phyloP scores from a whole-genome alignment of 306 rosid species.

The Prunus mongolica region DNA sequence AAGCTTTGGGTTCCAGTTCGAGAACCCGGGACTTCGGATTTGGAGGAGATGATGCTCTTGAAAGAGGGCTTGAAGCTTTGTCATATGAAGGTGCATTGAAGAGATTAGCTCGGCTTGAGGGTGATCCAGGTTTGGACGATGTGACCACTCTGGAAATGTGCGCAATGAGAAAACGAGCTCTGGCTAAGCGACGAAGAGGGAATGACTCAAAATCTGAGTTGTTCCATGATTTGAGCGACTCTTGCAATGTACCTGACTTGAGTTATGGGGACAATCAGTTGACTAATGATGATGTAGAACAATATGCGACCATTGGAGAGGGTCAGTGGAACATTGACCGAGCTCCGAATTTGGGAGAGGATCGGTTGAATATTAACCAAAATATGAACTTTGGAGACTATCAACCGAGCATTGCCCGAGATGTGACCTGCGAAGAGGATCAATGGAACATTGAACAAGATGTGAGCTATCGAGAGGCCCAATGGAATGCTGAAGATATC shows the following conservation, averaged over 20 bases:
- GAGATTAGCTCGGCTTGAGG: conserved; percentile 6
- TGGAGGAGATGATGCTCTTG: conserved; percentile 10
- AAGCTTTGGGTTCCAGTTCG: conserved; percentile 5
- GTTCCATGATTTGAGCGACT: background rate
- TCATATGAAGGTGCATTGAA: background rate
- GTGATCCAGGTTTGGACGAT: conserved; percentile 12
- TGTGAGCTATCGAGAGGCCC: background rate
- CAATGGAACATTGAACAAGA: conserved; percentile 7
- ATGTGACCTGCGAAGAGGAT: background rate
- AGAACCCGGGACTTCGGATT: background rate
- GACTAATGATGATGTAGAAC: background rate
- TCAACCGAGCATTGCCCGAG: background rate
- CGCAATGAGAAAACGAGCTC: background rate
- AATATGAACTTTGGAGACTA: background rate
- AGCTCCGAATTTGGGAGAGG: background rate
- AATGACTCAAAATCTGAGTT: conserved; percentile 1
- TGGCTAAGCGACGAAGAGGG: background rate
- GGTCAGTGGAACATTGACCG: background rate
- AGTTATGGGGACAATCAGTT: background rate
- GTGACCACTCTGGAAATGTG: conserved; percentile 8
- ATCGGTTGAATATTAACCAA: background rate
- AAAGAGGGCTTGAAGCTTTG: conserved; percentile 8
- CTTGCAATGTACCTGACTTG: background rate
- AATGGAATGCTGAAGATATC: background rate
- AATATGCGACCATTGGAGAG: background rate